phyloP scores from a whole-genome alignment of 148 eudicot genomes.

The Spergularia marina region DNA sequence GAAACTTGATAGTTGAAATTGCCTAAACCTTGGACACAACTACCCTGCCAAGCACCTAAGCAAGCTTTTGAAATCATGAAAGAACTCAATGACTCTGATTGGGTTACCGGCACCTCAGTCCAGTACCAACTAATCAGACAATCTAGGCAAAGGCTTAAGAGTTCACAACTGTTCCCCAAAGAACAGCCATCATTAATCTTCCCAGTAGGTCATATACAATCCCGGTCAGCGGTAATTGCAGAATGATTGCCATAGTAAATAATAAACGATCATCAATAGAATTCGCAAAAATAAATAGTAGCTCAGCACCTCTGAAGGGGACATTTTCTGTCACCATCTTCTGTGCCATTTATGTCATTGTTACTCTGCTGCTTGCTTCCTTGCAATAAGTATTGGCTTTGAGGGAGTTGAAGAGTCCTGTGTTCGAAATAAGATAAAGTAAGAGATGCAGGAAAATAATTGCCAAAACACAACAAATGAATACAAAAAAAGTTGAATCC shows the following conservation, averaged over 20 bases:
- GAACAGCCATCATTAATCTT: neutral
- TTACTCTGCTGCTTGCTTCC: conserved; percentile 41
- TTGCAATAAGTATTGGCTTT: conserved; percentile 46
- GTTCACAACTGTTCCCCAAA: neutral
- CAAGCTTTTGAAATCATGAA: neutral
- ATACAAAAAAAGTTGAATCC: neutral
- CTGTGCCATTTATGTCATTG: conserved; percentile 34
- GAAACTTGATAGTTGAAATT: neutral
- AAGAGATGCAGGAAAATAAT: neutral
- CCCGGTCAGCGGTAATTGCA: neutral
- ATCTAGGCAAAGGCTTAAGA: neutral
- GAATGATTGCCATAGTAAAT: neutral
- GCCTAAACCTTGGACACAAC: neutral
- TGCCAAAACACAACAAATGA: conserved; percentile 13
- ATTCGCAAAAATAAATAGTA: conserved; percentile 1
- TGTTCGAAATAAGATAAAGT: conserved; percentile 13
- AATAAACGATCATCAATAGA: neutral
- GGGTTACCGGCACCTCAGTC: too few relatives aligned
- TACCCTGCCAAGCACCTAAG: neutral
- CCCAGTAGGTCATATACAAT: neutral
- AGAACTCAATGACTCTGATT: neutral
- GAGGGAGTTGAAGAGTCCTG: conserved; percentile 82
- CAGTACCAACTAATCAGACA: neutral
- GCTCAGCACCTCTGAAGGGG: conserved; percentile 47
- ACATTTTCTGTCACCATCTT: conserved; percentile 42